These are phyloP conservation scores for Paramecium tetraurelia DNA, from an alignment of 73 alveolate genomes.

Conservation along the genomic window DNA sequence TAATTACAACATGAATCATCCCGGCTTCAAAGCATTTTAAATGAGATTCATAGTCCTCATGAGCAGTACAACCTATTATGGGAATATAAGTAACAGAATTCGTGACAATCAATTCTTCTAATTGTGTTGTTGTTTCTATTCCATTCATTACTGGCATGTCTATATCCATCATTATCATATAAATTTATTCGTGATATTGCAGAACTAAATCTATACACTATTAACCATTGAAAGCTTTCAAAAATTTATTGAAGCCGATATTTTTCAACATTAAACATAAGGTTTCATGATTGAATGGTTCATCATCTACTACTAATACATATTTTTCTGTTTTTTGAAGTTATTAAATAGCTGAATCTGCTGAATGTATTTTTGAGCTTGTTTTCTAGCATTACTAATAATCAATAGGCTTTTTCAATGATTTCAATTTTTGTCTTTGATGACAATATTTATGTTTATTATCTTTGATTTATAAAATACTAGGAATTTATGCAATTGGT, in stretches of 20 bases:
- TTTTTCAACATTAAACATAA: background rate
- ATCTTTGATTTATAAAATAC: background rate
- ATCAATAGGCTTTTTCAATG: background rate
- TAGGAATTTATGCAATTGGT: background rate
- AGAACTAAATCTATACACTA: background rate
- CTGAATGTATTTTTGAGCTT: background rate
- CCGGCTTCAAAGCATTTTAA: constrained; percentile 8
- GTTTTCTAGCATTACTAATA: background rate
- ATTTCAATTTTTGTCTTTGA: background rate
- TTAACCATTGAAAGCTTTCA: background rate
- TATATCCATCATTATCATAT: background rate
- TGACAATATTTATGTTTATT: background rate
- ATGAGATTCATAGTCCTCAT: constrained; percentile 31
- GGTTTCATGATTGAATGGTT: constrained; percentile 38
- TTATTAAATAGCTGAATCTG: background rate
- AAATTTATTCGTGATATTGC: background rate
- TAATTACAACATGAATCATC: constrained; percentile 10
- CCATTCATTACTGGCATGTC: constrained; percentile 51
- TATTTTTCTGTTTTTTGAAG: background rate
- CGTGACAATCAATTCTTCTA: background rate
- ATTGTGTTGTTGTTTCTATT: background rate
- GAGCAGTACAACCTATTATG: constrained; percentile 41
- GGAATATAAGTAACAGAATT: background rate
- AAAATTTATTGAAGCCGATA: background rate
- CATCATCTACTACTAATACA: constrained; percentile 45